Base-by-base conservation (phyloP, 345 rosid species). In the Gossypium ekmanianum region DNA sequence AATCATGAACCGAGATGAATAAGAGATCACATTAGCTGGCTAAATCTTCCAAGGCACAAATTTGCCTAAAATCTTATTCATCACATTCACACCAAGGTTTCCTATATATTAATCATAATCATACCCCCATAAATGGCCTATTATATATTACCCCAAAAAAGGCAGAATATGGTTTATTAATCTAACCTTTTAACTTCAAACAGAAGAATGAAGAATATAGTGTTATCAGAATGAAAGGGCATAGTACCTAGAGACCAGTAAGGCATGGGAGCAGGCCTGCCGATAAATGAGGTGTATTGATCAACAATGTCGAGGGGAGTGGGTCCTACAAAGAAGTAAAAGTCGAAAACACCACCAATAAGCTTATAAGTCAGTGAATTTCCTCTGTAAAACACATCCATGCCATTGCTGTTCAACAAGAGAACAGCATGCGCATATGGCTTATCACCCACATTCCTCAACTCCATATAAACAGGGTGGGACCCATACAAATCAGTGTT, bases 201-300 rank as follows among this genome's bases (percentile, higher is more conserved):
- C 26, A 58, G 7, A 29, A 73, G 24, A 69, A 43, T 64, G 76
- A 57, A 61, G 72, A 29, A 22, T 14, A 18, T 80, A 34, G 41
- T 34, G 41, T 34, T 34, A 34, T 34, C 7, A 34, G 41, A 34
- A 5, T 34, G 41, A 5, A 34, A 34, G 41, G 41, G 41, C 41
- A 34, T 8, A 45, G 2, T 45, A 29, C 99, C 99, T 65, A 96
- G 77, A 75, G 99, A 78, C 99, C 99, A 96, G 87, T 92, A 93
- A 61, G 99, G 99, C 99, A 93, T 92, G 2, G 99, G 90, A 74
- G 99, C 99, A 43, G 99, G 99, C 50, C 99, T 83, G 62, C 99
- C 99, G 72, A 95, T 84, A 2, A 95, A 78, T 22, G 79, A 22
- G 2, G 99, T 95, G 54, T 95, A 95, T 81, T 95, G 99, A 75